A percentile compares a stretch with the other conserved stretches of the same genome.
phyloP scores from a whole-genome alignment of 345 rosid genomes.

The Arabis alpina region DNA sequence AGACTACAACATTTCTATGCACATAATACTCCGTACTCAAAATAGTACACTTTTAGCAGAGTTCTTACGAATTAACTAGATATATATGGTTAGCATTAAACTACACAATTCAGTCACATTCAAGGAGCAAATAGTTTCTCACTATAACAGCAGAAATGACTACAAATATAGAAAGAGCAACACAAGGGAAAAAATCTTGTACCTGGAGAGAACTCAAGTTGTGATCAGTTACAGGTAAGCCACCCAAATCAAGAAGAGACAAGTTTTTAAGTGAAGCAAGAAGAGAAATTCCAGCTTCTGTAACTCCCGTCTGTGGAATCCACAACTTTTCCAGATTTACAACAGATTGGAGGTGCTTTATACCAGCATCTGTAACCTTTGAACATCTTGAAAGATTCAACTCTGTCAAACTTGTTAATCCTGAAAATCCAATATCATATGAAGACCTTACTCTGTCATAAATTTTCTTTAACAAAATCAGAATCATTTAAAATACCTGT shows the following conservation, averaged over 20 bases:
- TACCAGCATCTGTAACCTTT: conserved; percentile 74
- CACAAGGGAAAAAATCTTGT: conserved; percentile 9
- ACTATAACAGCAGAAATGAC: background rate
- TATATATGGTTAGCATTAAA: background rate
- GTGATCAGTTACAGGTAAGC: conserved; percentile 76
- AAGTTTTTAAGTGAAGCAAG: conserved; percentile 69
- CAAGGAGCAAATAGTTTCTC: background rate
- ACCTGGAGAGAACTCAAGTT: conserved; percentile 78
- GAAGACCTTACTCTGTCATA: background rate
- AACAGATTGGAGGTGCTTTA: conserved; percentile 72
- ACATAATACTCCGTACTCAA: background rate
- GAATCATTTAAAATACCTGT: conserved; percentile 48
- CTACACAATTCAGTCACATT: conserved; percentile 14
- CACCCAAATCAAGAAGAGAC: conserved; percentile 76
- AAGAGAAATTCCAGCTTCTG: conserved; percentile 63
- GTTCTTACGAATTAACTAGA: background rate
- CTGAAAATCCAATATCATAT: conserved; percentile 46
- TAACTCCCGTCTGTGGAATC: conserved; percentile 67
- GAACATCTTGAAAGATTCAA: conserved; percentile 79
- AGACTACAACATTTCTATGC: background rate
- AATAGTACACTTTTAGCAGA: background rate
- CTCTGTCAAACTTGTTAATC: conserved; percentile 71
- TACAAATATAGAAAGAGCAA: conserved; percentile 3
- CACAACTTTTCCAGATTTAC: conserved; percentile 61
- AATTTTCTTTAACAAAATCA: conserved; percentile 3